phyloP scores from a whole-genome alignment of 2,329 filamentous ascomycete species.

The Fusarium tuaranense region DNA sequence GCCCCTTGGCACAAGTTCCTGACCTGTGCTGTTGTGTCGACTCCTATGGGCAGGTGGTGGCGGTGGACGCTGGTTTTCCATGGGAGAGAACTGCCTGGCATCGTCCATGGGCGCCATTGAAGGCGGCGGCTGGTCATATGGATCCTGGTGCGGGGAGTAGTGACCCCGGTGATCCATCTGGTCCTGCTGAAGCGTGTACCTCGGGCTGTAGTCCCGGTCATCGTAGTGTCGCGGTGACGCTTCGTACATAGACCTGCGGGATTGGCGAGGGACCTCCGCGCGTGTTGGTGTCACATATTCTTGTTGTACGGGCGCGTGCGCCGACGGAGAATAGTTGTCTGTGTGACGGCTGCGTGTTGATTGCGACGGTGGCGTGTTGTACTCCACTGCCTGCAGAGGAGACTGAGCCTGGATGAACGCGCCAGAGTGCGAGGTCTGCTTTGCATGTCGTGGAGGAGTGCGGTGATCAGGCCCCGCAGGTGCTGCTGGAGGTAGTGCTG shows the following conservation, averaged over 20 bases:
- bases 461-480: constrained; percentile 57
- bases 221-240: constrained; percentile 50
- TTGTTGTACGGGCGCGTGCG: constrained; percentile 35
- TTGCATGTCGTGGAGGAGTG: constrained; percentile 62
- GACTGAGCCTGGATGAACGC: constrained; percentile 63
- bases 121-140: constrained; percentile 44
- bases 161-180: constrained; percentile 53
- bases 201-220: constrained; percentile 52
- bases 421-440: constrained; percentile 49
- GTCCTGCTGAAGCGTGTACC: constrained; percentile 50
- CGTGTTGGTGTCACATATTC: constrained; percentile 39
- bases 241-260: constrained; percentile 50
- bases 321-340: constrained; percentile 54
- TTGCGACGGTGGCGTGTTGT: constrained; percentile 56
- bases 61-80: constrained; percentile 62
- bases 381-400: constrained; percentile 65
- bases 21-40: constrained; percentile 58
- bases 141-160: constrained; percentile 49
- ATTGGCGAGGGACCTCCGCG: constrained; percentile 45
- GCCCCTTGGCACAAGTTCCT: constrained; percentile 56
- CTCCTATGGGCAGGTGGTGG: constrained; percentile 67
- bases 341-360: constrained; percentile 48
- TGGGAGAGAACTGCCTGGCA: constrained; percentile 48
- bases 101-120: constrained; percentile 44
- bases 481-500: constrained; percentile 35